Percentiles rank a stretch among this genome's conserved stretches.
These are phyloP conservation scores for Chalciporus sp. DNA, from an alignment of 1,284 basidiomycete genomes.

Conservation along the genomic window DNA sequence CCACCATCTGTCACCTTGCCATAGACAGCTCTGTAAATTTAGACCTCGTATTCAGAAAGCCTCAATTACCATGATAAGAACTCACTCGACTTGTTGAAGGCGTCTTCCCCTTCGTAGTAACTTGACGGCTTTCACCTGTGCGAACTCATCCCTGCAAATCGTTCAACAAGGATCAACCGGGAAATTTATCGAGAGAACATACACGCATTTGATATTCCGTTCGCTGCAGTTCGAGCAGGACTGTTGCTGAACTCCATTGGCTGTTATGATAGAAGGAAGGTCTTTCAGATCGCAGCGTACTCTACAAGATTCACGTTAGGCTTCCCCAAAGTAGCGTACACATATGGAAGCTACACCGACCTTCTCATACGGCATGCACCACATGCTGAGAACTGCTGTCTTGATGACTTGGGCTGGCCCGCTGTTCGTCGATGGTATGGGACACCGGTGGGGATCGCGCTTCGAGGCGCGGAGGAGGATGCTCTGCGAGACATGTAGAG, in stretches of 20 bases:
- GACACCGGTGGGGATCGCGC: constrained; percentile 29
- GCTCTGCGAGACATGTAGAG: constrained; percentile 56
- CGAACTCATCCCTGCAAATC: constrained; percentile 75
- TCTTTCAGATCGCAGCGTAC: constrained; percentile 84
- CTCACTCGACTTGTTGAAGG: constrained; percentile 80
- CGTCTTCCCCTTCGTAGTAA: constrained; percentile 80
- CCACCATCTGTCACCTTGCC: constrained; percentile 54
- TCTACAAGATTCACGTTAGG: constrained; percentile 41
- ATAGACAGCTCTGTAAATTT: constrained; percentile 53
- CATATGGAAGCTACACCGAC: constrained; percentile 37
- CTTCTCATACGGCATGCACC: constrained; percentile 88
- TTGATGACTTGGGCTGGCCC: constrained; percentile 68
- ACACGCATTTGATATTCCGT: constrained; percentile 84
- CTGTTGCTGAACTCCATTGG: constrained; percentile 49
- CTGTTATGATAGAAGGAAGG: constrained; percentile 44
- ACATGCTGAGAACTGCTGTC: constrained; percentile 86
- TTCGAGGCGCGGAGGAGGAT: constrained; percentile 40
- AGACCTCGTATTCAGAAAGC: constrained; percentile 3
- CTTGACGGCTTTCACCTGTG: constrained; percentile 86
- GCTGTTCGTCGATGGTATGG: constrained; percentile 56
- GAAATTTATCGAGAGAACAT: constrained; percentile 42
- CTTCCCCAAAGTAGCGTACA: not conserved
- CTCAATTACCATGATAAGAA: constrained; percentile 14
- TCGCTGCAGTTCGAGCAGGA: constrained; percentile 87
- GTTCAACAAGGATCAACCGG: constrained; percentile 8